Conservation (phyloP, 2,329 filamentous ascomycete genomes). For the Aspergillus carbonarius region DNA sequence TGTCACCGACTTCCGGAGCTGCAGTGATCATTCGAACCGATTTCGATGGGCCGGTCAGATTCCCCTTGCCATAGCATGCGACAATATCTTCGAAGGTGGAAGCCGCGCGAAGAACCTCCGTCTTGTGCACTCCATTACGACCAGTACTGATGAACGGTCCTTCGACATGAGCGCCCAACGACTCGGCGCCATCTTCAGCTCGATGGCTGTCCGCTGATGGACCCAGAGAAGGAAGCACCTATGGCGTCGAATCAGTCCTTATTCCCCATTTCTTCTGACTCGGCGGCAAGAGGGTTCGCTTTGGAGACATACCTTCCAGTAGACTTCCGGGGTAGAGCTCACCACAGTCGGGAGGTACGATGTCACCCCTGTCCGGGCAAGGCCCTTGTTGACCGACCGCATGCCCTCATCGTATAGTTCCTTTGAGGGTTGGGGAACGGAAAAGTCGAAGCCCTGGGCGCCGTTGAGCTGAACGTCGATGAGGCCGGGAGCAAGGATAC, state of each 20-base stretch:
- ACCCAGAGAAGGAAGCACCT: conserved; percentile 70
- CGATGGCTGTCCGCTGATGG: conserved; percentile 64
- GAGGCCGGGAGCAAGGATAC: conserved; percentile 80
- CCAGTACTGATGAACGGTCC: conserved; percentile 80
- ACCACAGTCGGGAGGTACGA: conserved; percentile 78
- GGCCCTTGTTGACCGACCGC: conserved; percentile 65
- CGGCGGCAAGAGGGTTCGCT: not conserved
- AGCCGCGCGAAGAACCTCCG: conserved; percentile 66
- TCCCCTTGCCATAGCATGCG: conserved; percentile 62
- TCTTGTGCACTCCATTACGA: conserved; percentile 84
- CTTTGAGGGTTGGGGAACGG: conserved; percentile 66
- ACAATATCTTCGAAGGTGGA: conserved; percentile 60
- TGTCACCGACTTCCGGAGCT: conserved; percentile 75
- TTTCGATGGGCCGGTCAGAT: conserved; percentile 49
- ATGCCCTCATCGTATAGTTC: conserved; percentile 71
- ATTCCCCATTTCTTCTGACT: not conserved
- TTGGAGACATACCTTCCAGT: conserved; percentile 61
- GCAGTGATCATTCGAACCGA: conserved; percentile 78
- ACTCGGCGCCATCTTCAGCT: conserved; percentile 72
- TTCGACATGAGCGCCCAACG: conserved; percentile 85
- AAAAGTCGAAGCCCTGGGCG: conserved; percentile 91
- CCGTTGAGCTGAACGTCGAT: conserved; percentile 93
- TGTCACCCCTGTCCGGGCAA: conserved; percentile 80
- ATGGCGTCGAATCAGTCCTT: not conserved
- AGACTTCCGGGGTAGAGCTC: conserved; percentile 76